Base-by-base conservation (phyloP, 2,329 filamentous ascomycete genomes). In the Cladosporium phlei region DNA sequence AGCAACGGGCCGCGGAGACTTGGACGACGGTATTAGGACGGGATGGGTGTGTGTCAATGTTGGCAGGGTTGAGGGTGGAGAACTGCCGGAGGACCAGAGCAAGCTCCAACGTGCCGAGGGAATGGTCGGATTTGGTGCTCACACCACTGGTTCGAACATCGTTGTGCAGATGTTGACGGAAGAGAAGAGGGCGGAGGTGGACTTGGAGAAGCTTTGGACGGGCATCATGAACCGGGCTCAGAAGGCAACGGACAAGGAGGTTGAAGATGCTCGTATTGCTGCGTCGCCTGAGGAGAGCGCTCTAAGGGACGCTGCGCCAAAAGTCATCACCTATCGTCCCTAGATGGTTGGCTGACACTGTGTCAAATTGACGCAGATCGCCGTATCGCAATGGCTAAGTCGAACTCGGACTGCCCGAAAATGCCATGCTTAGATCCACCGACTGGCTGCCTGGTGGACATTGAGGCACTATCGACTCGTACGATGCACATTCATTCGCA, bases 31-130 rank as follows among this genome's bases (percentile, higher is more conserved):
- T 2, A 86, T 95, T 43, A 83, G 85, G 10, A 96, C 91, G 1
- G 90, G 89, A 8, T 98, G 93, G 93, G 85, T 98, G 16, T 98
- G 93, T 66, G 86, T 97, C 51, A 94, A 95, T 62, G 78, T 93
- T 8, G 88, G 87, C 4, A 79, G 78, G 12, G 75, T 88, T 1
- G 79, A 84, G 33, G 88, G 87, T 4, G 80, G 79, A 7, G 75
- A 88, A 2, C 77, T 84, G 30, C 76, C 78, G 17, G 71, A 75
- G 11, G 47, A 52, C 29, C 51, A 56, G 30, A 56, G 64, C 4
- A 57, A 66, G 25, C 60, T 62, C 30, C 52, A 58, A 27, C 55
- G 52, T 12, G 67, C 69, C 10, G 74, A 80, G 11, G 73, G 77
- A 7, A 80, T 90, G 48, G 82, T 88, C 25, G 91, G 91, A 0